phyloP scores from a whole-genome alignment of 2,329 filamentous ascomycete genomes.

The Cercospora sp. region DNA sequence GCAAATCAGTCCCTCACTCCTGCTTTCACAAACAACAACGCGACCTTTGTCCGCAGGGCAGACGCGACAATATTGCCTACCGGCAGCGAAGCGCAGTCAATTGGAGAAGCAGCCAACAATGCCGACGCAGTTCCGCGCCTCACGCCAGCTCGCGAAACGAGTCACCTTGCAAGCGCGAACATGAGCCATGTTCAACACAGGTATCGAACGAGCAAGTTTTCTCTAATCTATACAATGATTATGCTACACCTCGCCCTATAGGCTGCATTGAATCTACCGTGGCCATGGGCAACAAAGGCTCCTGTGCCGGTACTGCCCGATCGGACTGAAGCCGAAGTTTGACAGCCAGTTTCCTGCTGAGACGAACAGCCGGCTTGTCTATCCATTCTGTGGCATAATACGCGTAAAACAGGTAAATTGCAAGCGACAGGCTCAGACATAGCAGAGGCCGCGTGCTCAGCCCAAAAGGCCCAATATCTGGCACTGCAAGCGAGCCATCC shows the following conservation, averaged over 20 bases:
- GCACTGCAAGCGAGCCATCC: slow-evolving; percentile 39
- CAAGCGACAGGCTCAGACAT: slow-evolving; percentile 56
- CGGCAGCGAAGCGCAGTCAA: neutral
- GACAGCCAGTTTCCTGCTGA: slow-evolving; percentile 46
- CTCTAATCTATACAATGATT: neutral
- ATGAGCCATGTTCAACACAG: neutral
- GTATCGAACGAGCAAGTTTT: neutral
- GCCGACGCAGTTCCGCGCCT: neutral
- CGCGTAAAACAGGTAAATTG: slow-evolving; percentile 55
- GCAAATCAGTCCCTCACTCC: neutral
- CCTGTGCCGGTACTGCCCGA: neutral
- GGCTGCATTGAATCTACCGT: neutral
- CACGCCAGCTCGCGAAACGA: neutral
- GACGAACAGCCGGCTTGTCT: slow-evolving; percentile 57
- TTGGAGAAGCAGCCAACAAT: neutral
- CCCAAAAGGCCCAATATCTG: slow-evolving; percentile 53
- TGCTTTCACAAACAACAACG: neutral
- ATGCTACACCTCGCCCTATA: neutral
- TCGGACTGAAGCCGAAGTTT: neutral
- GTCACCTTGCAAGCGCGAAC: neutral
- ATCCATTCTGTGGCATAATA: slow-evolving; percentile 59
- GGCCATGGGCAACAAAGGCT: neutral
- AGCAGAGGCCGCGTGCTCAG: slow-evolving; percentile 56
- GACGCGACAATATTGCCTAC: neutral
- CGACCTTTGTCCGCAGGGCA: neutral